These are phyloP conservation scores for Lachnellula suecica DNA, from an alignment of 2,329 filamentous ascomycete species.

Conservation along the genomic window DNA sequence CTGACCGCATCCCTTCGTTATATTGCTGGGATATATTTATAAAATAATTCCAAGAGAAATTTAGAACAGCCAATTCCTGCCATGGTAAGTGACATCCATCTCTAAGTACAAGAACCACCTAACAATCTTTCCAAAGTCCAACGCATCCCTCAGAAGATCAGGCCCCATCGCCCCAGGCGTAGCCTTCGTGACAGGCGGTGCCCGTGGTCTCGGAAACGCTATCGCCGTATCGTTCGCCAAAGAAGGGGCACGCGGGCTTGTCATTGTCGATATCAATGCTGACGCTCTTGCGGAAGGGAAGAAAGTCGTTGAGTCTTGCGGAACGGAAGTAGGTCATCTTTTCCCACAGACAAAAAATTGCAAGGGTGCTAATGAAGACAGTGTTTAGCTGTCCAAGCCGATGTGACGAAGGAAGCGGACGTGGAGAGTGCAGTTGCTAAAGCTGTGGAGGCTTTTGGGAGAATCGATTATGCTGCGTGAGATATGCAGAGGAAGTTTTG, in stretches of 20 bases:
- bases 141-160: background rate
- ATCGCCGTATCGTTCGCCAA: conserved; percentile 15
- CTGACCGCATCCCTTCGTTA: too few species aligned
- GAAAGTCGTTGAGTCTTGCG: conserved; percentile 11
- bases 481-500: background rate
- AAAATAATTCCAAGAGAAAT: too few species aligned
- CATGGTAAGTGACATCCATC: background rate
- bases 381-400: conserved; percentile 14
- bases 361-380: background rate
- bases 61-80: too few species aligned
- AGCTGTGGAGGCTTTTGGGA: conserved; percentile 13
- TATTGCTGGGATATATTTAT: too few species aligned
- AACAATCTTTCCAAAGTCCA: background rate
- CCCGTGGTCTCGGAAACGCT: conserved; percentile 14
- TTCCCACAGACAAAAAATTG: background rate
- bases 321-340: conserved; percentile 4
- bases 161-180: conserved; percentile 13
- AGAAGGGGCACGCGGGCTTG: conserved; percentile 10
- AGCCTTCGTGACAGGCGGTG: conserved; percentile 16
- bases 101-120: background rate
- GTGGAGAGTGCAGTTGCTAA: conserved; percentile 9
- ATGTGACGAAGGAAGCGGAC: conserved; percentile 17
- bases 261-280: conserved; percentile 13
- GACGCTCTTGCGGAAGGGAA: conserved; percentile 12
- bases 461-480: conserved; percentile 17